Conservation (phyloP, 2,329 filamentous ascomycete genomes). For the Lachnellula subtilissima region DNA sequence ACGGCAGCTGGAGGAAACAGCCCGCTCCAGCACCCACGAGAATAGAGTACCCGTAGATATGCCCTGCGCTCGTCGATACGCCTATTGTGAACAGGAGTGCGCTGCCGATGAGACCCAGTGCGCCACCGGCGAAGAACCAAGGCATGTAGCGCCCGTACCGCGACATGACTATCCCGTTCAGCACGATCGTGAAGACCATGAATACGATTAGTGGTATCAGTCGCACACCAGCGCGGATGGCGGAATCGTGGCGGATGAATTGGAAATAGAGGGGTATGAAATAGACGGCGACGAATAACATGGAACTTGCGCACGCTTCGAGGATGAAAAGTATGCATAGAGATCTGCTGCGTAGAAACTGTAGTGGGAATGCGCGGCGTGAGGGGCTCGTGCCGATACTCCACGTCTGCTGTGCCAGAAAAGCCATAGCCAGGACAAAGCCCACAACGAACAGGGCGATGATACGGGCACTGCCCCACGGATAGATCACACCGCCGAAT, state of each 20-base stretch:
- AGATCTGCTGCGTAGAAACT: neutral
- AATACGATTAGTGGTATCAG: conserved; percentile 21
- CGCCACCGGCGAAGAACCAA: conserved; percentile 31
- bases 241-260: conserved; percentile 42
- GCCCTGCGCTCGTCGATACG: neutral
- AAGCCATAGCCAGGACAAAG: conserved; percentile 26
- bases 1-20: neutral
- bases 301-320: neutral
- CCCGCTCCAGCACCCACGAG: neutral
- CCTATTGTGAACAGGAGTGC: conserved; percentile 10
- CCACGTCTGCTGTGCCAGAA: conserved; percentile 9
- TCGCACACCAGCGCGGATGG: conserved; percentile 36
- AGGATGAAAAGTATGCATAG: neutral
- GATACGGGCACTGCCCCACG: conserved; percentile 13
- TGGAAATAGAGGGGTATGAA: conserved; percentile 44
- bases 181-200: conserved; percentile 22
- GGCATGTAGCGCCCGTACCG: conserved; percentile 30
- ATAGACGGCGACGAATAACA: conserved; percentile 20
- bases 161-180: conserved; percentile 25
- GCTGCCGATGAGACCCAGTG: conserved; percentile 29
- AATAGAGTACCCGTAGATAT: neutral
- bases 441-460: conserved; percentile 37
- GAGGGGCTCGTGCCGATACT: neutral
- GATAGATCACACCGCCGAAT: conserved; percentile 42
- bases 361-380: neutral